Evolutionary conservation across 768 basidiomycete genomes (phyloP).

Genomic region (Pulveroboletus sp.): DNA sequence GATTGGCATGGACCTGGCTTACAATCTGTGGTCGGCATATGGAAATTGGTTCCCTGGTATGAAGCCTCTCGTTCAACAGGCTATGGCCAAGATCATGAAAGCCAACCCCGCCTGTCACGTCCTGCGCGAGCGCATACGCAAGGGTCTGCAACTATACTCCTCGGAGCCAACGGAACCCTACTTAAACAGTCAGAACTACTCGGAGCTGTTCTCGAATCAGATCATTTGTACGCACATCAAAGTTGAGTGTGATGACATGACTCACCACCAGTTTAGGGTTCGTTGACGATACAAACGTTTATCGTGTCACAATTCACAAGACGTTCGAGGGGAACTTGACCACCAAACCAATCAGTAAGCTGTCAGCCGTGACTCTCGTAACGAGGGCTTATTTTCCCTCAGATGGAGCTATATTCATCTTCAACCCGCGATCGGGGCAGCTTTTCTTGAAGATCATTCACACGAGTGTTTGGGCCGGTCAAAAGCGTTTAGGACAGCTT

Average conservation of each 20-base stretch:
- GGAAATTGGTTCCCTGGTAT: slow-evolving; percentile 99
- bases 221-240: slow-evolving; percentile 70
- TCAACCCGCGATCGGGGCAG: slow-evolving; percentile 98
- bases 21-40: slow-evolving; percentile 97
- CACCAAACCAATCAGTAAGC: slow-evolving; percentile 93
- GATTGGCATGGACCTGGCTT: slow-evolving; percentile 98
- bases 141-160: slow-evolving; percentile 96
- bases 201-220: slow-evolving; percentile 95
- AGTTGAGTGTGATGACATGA: not conserved
- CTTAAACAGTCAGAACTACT: slow-evolving; percentile 97
- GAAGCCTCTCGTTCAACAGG: slow-evolving; percentile 96
- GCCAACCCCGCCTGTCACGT: slow-evolving; percentile 98
- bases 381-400: not conserved
- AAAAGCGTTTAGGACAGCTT: slow-evolving; percentile 98
- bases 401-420: slow-evolving; percentile 98
- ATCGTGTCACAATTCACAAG: slow-evolving; percentile 98
- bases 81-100: slow-evolving; percentile 99
- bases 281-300: slow-evolving; percentile 99
- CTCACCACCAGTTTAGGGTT: slow-evolving; percentile 61
- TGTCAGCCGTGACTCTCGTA: not conserved
- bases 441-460: slow-evolving; percentile 99
- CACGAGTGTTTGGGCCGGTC: slow-evolving; percentile 99
- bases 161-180: slow-evolving; percentile 99
- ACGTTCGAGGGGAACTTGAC: slow-evolving; percentile 99
- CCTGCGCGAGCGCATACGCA: slow-evolving; percentile 95